Evolutionary conservation across 208 protist genomes (phyloP), one percentile per base, ranked within the genome.

Genomic region (Trypanosoma avium): DNA sequence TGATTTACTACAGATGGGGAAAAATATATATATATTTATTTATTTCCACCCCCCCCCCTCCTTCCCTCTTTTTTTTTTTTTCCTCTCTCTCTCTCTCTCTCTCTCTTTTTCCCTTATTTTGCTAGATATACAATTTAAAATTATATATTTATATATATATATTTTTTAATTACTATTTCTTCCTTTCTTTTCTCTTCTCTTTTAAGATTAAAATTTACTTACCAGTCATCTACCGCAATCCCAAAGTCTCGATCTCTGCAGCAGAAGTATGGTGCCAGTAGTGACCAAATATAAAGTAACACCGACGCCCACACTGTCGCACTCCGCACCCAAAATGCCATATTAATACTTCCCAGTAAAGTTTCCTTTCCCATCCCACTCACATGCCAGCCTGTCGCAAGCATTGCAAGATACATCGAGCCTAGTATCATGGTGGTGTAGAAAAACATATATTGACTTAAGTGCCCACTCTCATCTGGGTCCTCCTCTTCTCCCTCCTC

Each of bases 351-450:
- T 30, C 58, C 74, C 33, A 72, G 13, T 43, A 81, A 35, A n/a
- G 63, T 59, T 4, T 72, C 70, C 24, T 88, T 72, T 22, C 79
- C 87, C 10, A 61, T 64, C 32, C 81, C 79, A 61, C 89, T 88
- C 26, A 97, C 88, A 58, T 90, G 79, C 96, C 96, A 98, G 30
- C 86, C 84, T 27, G 88, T 97, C 12, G 91, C 77, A 15, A 98
- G 82, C 92, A 97, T 97, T 26, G 84, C 87, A 19, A 97, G 59
- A 63, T 97, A 98, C 94, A 98, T 97, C 27, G 82, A 84, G 60
- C 94, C 95, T 24, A 97, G 67, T 38, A 95, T 88, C 90, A 98
- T 97, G 22, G 92, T 88, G 32, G 88, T 64, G 79, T 98, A 93
- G 75, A 98, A 97, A 65, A 95, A 97, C 59, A 93, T 85, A 79